Evolutionary conservation across 2,329 filamentous ascomycete species (phyloP).

Genomic region (Arthrobotrys iridis): DNA sequence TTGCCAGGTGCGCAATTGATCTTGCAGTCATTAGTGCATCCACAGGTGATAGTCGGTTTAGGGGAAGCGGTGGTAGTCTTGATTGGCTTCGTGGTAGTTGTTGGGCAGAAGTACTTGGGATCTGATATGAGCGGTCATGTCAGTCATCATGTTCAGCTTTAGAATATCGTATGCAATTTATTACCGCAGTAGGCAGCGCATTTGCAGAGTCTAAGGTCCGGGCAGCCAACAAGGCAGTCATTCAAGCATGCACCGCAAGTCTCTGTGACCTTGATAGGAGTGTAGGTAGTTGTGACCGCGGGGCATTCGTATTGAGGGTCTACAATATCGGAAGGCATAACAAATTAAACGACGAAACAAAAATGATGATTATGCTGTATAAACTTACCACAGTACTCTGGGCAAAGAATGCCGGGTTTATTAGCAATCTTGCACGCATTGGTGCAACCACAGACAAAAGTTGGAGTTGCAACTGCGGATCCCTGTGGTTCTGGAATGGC

Average conservation of each 20-base stretch:
- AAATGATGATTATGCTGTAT: background rate
- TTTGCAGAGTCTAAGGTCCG: conserved; percentile 44
- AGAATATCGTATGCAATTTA: background rate
- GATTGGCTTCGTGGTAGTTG: background rate
- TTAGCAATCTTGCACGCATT: conserved; percentile 40
- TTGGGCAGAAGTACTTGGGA: conserved; percentile 46
- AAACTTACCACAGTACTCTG: conserved; percentile 48
- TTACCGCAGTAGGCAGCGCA: conserved; percentile 38
- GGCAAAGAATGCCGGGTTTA: conserved; percentile 36
- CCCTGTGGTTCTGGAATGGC: conserved; percentile 38
- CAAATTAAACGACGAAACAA: background rate
- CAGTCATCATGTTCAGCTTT: background rate
- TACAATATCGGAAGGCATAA: background rate
- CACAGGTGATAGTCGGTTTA: conserved; percentile 35
- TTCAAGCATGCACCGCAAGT: conserved; percentile 43
- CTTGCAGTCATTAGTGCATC: conserved; percentile 45
- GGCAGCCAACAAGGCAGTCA: conserved; percentile 44
- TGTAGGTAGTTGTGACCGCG: conserved; percentile 8
- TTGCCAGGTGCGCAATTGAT: conserved; percentile 33
- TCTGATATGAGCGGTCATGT: conserved; percentile 8
- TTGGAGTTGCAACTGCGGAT: background rate
- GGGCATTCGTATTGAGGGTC: conserved; percentile 39
- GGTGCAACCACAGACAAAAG: conserved; percentile 45
- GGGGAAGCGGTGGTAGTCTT: conserved; percentile 3
- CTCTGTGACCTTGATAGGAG: conserved; percentile 22